A percentile compares a stretch with the other conserved stretches of the same genome.
Evolutionary conservation across 2,329 filamentous ascomycete genomes (phyloP).

Genomic region (Cladobotryum mycophilum): DNA sequence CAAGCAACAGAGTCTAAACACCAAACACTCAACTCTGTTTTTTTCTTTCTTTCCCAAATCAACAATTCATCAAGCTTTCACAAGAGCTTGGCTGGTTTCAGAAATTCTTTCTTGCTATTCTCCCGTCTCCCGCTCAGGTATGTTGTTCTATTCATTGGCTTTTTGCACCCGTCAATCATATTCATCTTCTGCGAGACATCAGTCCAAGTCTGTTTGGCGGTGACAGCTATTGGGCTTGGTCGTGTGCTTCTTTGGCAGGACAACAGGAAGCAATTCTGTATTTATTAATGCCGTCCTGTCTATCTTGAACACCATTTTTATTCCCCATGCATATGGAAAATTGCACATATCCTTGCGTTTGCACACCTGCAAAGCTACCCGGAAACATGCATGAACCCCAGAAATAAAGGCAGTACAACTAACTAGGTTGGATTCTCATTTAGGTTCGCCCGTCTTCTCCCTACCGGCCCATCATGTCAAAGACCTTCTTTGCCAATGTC

Average conservation of each 20-base stretch:
- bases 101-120: conserved; percentile 2
- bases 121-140: conserved; percentile 16
- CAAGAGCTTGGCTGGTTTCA: conserved; percentile 3
- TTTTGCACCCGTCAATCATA: background rate
- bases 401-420: background rate
- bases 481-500: conserved; percentile 63
- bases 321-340: too few relatives aligned
- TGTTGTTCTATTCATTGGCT: conserved; percentile 6
- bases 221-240: too few relatives aligned
- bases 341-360: background rate
- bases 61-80: conserved; percentile 3
- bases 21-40: background rate
- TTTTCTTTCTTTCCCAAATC: background rate
- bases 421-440: background rate
- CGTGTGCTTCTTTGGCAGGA: background rate
- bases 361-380: background rate
- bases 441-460: conserved; percentile 7
- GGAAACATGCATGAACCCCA: background rate
- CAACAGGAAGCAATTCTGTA: background rate
- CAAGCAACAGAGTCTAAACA: background rate
- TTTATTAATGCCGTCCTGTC: too few relatives aligned
- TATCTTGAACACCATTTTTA: too few relatives aligned
- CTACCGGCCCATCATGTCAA: conserved; percentile 36
- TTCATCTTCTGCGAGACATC: background rate
- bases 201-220: background rate